Base-by-base conservation (phyloP, 2,329 filamentous ascomycete species). In the Hypomyces perniciosus region DNA sequence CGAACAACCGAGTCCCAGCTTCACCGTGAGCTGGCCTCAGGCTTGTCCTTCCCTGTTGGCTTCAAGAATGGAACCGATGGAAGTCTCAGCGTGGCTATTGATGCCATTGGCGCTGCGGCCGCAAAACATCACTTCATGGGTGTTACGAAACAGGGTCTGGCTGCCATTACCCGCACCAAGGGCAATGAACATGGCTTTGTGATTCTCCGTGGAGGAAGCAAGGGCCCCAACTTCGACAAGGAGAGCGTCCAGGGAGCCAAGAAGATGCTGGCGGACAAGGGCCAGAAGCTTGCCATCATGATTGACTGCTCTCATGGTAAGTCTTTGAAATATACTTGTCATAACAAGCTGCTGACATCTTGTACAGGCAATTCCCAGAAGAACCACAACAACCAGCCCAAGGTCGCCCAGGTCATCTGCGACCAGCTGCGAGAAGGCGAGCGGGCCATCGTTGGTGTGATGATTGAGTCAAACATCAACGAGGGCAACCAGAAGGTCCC, bases 21-120 rank as follows among this genome's bases (percentile, higher is more conserved):
- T 58, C 93, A 99, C 74, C 86, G 93, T 57, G 93, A 99, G 75
- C 82, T 99, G 56, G 93, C 93, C 5, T 95, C 88, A 29, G 93
- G 93, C 61, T 80, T 97, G 48, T 95, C 89, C 52, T 97, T 96
- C 85, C 93, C 93, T 26, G 91, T 99, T 59, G 93, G 93, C 53
- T 99, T 96, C 86, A 99, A 99, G 83, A 99, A 99, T 72, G 93
- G 93, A 55, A 99, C 93, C 27, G 93, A 99, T 64, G 93, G 93
- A 39, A 90, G 86, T 61, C 76, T 99, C 51, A 84, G 83, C 29
- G 91, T 97, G 20, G 91, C 92, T 20, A 95, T 97, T 62, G 93
- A 99, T 67, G 93, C 93, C 33, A 96, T 97, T 67, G 93, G 92
- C 53, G 85, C 88, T 30, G 88, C 87, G 1, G 84, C 85, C 52